These are phyloP conservation scores for Kwoniella mangroviensis DNA, from an alignment of 768 basidiomycete genomes.

Conservation along the genomic window DNA sequence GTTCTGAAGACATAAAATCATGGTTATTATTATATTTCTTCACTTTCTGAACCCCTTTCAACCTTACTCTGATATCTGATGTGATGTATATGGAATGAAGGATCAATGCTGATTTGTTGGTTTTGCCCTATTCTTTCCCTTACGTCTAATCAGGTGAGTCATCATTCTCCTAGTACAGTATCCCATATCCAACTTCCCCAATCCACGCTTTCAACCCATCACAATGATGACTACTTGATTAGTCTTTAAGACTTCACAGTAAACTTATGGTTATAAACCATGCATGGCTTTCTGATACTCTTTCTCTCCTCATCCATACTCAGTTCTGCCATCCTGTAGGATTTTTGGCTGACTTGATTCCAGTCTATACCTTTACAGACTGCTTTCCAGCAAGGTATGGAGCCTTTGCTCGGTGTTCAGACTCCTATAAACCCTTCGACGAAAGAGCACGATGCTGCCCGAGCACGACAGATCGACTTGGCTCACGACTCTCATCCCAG, in stretches of 20 bases:
- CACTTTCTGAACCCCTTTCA: constrained; percentile 54
- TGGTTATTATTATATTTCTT: constrained; percentile 57
- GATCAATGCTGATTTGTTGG: constrained; percentile 29
- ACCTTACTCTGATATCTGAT: constrained; percentile 8
- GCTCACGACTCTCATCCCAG: constrained; percentile 36
- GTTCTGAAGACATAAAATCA: constrained; percentile 57
- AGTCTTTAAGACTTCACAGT: constrained; percentile 64
- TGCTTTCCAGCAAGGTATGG: constrained; percentile 81
- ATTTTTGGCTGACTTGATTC: constrained; percentile 30
- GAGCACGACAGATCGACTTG: constrained; percentile 23
- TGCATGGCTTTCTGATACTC: constrained; percentile 60
- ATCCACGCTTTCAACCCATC: constrained; percentile 30
- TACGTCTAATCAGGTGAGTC: constrained; percentile 57
- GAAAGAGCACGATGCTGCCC: constrained; percentile 25
- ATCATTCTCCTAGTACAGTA: constrained; percentile 49
- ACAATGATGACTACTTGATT: constrained; percentile 77
- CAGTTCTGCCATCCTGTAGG: neutral
- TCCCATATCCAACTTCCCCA: neutral
- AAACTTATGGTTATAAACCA: constrained; percentile 57
- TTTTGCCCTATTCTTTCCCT: neutral
- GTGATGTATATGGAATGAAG: neutral
- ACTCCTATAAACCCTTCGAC: constrained; percentile 25
- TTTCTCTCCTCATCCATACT: constrained; percentile 11
- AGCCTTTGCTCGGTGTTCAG: constrained; percentile 70
- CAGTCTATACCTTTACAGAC: constrained; percentile 74